Evolutionary conservation across 176 grass and related monocot species (phyloP).

Genomic region (barley (Hordeum vulgare)): DNA sequence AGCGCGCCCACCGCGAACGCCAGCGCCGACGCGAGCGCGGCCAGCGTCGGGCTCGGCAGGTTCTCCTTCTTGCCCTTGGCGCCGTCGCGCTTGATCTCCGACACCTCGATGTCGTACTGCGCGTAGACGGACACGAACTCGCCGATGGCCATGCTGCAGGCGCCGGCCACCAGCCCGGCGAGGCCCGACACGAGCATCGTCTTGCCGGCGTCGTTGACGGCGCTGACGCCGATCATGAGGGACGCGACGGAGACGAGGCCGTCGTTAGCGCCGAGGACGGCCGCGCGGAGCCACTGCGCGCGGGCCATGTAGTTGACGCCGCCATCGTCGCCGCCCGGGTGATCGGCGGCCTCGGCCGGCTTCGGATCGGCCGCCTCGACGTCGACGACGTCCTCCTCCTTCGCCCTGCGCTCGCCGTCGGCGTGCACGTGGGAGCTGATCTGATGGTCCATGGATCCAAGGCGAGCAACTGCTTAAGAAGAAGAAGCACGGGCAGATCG

Average conservation of each 20-base stretch:
- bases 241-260: slow-evolving; percentile 92
- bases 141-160: slow-evolving; percentile 98
- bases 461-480: neutral
- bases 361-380: slow-evolving; percentile 12
- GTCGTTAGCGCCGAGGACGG: slow-evolving; percentile 90
- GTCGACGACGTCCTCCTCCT: neutral
- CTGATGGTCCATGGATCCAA: slow-evolving; percentile 38
- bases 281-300: slow-evolving; percentile 93
- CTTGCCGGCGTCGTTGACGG: slow-evolving; percentile 33
- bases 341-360: neutral
- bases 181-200: slow-evolving; percentile 78
- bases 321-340: neutral
- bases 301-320: slow-evolving; percentile 66
- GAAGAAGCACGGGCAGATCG: neutral
- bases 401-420: neutral
- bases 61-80: neutral
- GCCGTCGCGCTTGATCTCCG: slow-evolving; percentile 21
- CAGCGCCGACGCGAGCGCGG: slow-evolving; percentile 70
- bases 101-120: slow-evolving; percentile 82
- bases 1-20: slow-evolving; percentile 64
- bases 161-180: slow-evolving; percentile 77
- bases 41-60: slow-evolving; percentile 60
- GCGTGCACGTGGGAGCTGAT: slow-evolving; percentile 41
- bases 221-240: slow-evolving; percentile 84
- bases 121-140: slow-evolving; percentile 93